A percentile compares a stretch with the other conserved stretches of the same genome.
Conservation (phyloP, 352 stramenopile species). For the Halophytophthora polymorphica region DNA sequence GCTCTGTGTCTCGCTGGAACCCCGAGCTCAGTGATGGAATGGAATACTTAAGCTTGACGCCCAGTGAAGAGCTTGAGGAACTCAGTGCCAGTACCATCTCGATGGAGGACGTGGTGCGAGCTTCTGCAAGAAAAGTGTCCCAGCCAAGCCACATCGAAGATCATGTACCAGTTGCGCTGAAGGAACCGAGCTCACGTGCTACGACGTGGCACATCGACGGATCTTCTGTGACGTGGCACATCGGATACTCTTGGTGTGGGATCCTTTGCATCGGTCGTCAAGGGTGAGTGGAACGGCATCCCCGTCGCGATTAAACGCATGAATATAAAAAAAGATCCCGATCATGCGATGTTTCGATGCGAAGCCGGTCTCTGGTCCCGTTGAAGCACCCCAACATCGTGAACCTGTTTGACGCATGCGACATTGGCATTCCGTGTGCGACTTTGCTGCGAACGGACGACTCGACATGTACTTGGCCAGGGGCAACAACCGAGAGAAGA, state of each 20-base stretch:
- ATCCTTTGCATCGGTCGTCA: constrained; percentile 9
- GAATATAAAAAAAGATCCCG: background rate
- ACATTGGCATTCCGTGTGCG: background rate
- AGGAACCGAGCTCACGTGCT: background rate
- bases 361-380: constrained; percentile 4
- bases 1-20: too few species aligned
- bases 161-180: background rate
- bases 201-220: background rate
- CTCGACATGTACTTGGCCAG: background rate
- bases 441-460: background rate
- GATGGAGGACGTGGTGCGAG: background rate
- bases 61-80: too few species aligned
- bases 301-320: constrained; percentile 19
- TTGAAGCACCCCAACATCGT: constrained; percentile 4
- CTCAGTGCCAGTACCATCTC: too few species aligned
- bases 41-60: too few species aligned
- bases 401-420: constrained; percentile 4
- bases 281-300: constrained; percentile 10
- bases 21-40: too few species aligned
- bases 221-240: background rate
- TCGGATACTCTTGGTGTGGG: background rate
- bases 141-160: background rate
- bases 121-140: background rate
- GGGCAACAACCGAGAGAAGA: background rate
- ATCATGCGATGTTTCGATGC: background rate